Evolutionary conservation across 2,329 filamentous ascomycete species (phyloP).

Genomic region (Epichloe sylvatica): DNA sequence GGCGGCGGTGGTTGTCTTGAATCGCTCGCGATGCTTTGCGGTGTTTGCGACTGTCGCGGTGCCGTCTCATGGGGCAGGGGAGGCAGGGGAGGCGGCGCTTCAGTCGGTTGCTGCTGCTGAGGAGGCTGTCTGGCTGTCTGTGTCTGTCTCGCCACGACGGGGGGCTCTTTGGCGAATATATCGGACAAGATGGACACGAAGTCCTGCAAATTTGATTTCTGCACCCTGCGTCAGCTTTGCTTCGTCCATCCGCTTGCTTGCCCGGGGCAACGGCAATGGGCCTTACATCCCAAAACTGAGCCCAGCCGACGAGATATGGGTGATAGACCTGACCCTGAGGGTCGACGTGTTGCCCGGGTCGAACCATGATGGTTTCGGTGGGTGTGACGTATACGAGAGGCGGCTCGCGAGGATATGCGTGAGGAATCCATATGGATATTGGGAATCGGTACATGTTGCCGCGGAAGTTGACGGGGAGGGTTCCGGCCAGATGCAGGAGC

Average conservation of each 20-base stretch:
- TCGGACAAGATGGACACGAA: conserved; percentile 72
- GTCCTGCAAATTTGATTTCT: conserved; percentile 75
- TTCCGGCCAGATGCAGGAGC: conserved; percentile 74
- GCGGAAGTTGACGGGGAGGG: conserved; percentile 80
- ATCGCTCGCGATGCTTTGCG: conserved; percentile 16
- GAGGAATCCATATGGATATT: conserved; percentile 82
- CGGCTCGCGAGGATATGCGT: conserved; percentile 72
- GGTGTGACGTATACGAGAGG: conserved; percentile 86
- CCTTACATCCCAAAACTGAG: conserved; percentile 75
- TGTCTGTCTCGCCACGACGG: conserved; percentile 56
- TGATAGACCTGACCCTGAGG: conserved; percentile 90
- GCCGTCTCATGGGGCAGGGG: conserved; percentile 54
- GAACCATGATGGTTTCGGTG: conserved; percentile 73
- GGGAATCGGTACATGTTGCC: conserved; percentile 85
- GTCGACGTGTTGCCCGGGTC: conserved; percentile 89
- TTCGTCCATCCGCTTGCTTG: conserved; percentile 2
- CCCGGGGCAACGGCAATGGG: neutral
- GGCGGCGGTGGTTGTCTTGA: conserved; percentile 39
- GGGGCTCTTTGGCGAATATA: conserved; percentile 88
- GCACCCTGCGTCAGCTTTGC: neutral
- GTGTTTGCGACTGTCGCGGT: conserved; percentile 24
- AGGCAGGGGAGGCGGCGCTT: conserved; percentile 54
- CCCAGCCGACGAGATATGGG: conserved; percentile 85
- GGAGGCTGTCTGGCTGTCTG: conserved; percentile 31
- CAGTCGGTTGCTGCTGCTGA: conserved; percentile 15